These are phyloP conservation scores for Phialophora verrucosa DNA, from an alignment of 2,329 filamentous ascomycete species.

Conservation along the genomic window DNA sequence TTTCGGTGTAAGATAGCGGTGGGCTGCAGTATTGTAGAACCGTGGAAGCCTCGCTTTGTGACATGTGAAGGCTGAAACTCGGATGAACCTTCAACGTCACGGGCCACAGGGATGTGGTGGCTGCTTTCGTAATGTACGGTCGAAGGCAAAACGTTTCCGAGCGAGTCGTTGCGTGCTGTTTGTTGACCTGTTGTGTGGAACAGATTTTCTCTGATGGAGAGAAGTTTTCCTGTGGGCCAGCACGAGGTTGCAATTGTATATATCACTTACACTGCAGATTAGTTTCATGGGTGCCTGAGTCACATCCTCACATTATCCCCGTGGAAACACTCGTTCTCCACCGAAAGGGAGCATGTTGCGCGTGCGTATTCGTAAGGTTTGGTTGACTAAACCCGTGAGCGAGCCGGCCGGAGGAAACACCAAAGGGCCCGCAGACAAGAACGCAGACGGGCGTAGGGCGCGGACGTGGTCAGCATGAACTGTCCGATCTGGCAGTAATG, in stretches of 20 bases:
- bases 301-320: constrained; percentile 26
- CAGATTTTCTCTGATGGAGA: neutral
- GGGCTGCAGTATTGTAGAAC: constrained; percentile 21
- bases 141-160: constrained; percentile 26
- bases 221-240: constrained; percentile 3
- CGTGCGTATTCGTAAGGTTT: constrained; percentile 18
- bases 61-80: constrained; percentile 27
- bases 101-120: neutral
- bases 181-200: neutral
- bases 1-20: constrained; percentile 12
- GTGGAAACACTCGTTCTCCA: constrained; percentile 20
- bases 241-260: constrained; percentile 22
- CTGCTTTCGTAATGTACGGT: constrained; percentile 1
- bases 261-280: constrained; percentile 16
- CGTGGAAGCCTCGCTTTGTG: constrained; percentile 10
- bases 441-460: constrained; percentile 20
- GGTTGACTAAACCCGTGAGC: constrained; percentile 25
- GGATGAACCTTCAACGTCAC: constrained; percentile 28
- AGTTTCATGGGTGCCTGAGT: constrained; percentile 33
- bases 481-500: constrained; percentile 13
- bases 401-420: constrained; percentile 13
- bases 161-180: constrained; percentile 1
- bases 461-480: constrained; percentile 14
- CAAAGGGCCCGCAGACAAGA: constrained; percentile 16
- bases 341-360: constrained; percentile 1